A percentile compares a stretch with the other conserved stretches of the same genome.
Evolutionary conservation across 805 yeast species (phyloP).

Genomic region (Suhomyces kilbournensis): DNA sequence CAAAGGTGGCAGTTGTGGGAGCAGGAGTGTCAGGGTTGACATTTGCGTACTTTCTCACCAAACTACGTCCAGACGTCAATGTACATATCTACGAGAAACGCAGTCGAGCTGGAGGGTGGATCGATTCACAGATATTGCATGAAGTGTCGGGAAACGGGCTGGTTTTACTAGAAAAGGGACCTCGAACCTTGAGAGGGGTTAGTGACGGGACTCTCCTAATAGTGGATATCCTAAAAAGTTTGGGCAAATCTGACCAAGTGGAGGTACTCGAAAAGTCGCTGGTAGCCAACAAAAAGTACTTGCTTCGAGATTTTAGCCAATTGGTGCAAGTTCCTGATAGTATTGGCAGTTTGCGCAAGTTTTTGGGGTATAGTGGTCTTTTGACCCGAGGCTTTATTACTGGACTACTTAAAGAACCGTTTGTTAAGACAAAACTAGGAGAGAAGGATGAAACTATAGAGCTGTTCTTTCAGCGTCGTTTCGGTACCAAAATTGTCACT

Average conservation of each 20-base stretch:
- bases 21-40: constrained; percentile 86
- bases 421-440: constrained; percentile 23
- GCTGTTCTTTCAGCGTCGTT: constrained; percentile 63
- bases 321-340: constrained; percentile 56
- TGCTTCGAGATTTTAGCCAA: constrained; percentile 46
- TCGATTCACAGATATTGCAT: constrained; percentile 46
- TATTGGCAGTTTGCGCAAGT: constrained; percentile 22
- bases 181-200: constrained; percentile 82
- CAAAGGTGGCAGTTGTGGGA: constrained; percentile 72
- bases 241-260: constrained; percentile 50
- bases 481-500: constrained; percentile 51
- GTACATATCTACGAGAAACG: constrained; percentile 61
- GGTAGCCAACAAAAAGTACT: constrained; percentile 68
- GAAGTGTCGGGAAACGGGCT: constrained; percentile 19
- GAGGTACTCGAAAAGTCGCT: constrained; percentile 57
- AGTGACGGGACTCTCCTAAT: constrained; percentile 74
- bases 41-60: constrained; percentile 63
- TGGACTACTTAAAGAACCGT: constrained; percentile 53
- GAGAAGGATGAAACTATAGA: constrained; percentile 57
- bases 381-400: constrained; percentile 38
- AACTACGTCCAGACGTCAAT: constrained; percentile 72
- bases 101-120: constrained; percentile 74
- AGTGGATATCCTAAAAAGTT: constrained; percentile 52
- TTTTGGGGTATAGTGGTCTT: constrained; percentile 41
- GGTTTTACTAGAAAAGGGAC: constrained; percentile 74